These are phyloP conservation scores for Lizonia empirigonia DNA, from an alignment of 2,329 filamentous ascomycete genomes.

Conservation along the genomic window DNA sequence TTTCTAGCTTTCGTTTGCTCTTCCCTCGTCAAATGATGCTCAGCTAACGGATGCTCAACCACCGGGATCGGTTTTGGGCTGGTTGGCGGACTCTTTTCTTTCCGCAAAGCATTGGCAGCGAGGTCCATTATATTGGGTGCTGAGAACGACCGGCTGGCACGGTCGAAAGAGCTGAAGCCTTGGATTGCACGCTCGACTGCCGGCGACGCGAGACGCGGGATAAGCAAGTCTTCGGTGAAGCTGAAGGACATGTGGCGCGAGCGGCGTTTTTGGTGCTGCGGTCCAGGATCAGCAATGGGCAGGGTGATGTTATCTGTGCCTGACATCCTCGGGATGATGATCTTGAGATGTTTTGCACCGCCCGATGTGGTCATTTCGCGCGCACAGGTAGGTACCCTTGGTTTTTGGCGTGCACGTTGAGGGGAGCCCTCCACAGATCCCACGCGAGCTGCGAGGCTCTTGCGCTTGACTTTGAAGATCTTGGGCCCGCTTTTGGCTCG, in stretches of 20 bases:
- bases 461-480: slow-evolving; percentile 35
- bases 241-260: slow-evolving; percentile 25
- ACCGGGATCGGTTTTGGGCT: slow-evolving; percentile 26
- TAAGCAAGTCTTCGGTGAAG: slow-evolving; percentile 39
- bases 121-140: slow-evolving; percentile 14
- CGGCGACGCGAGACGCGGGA: slow-evolving; percentile 28
- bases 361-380: slow-evolving; percentile 36
- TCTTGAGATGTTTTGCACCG: slow-evolving; percentile 40
- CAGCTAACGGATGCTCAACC: slow-evolving; percentile 30
- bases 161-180: slow-evolving; percentile 13
- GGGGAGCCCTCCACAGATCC: slow-evolving; percentile 31
- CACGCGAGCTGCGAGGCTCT: slow-evolving; percentile 30
- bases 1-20: slow-evolving; percentile 33
- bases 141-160: slow-evolving; percentile 17
- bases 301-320: slow-evolving; percentile 14
- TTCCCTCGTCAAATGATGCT: slow-evolving; percentile 19
- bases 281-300: slow-evolving; percentile 6
- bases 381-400: slow-evolving; percentile 31
- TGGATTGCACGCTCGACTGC: slow-evolving; percentile 16
- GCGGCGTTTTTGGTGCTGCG: slow-evolving; percentile 11
- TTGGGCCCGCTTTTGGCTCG: slow-evolving; percentile 28
- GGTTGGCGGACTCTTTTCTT: slow-evolving; percentile 22
- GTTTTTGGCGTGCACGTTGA: slow-evolving; percentile 21
- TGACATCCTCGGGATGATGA: slow-evolving; percentile 31
- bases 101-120: slow-evolving; percentile 18